Evolutionary conservation across 805 yeast species (phyloP).

Genomic region (Candida gorgasii): DNA sequence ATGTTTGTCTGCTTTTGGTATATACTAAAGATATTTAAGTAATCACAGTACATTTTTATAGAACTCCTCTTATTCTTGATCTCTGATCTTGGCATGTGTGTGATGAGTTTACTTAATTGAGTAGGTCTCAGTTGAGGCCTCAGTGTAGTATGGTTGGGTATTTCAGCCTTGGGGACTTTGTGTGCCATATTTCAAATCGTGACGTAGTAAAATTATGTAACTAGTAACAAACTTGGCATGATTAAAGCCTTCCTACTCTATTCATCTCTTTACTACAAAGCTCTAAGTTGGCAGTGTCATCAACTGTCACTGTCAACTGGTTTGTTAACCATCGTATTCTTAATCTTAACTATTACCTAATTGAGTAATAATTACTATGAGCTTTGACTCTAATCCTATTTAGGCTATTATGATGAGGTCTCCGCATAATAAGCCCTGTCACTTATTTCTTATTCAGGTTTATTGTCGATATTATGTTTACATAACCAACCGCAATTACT

Average conservation of each 20-base stretch:
- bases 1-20: constrained; percentile 68
- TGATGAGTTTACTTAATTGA: too few species aligned
- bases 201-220: too few species aligned
- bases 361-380: constrained; percentile 1
- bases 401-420: constrained; percentile 6
- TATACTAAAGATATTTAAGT: constrained; percentile 65
- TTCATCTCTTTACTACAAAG: too few species aligned
- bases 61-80: neutral
- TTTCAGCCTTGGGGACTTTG: too few species aligned
- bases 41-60: constrained; percentile 9
- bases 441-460: constrained; percentile 1
- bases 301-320: neutral
- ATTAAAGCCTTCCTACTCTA: too few species aligned
- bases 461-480: neutral
- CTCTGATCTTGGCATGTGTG: neutral
- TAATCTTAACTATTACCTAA: constrained; percentile 2
- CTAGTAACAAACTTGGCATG: too few species aligned
- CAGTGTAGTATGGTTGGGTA: too few species aligned
- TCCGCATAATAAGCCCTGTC: constrained; percentile 8
- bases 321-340: constrained; percentile 1
- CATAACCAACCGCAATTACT: constrained; percentile 10
- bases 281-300: too few species aligned
- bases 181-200: too few species aligned
- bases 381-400: neutral
- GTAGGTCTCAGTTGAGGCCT: too few species aligned